These are phyloP conservation scores for Euphorbia neoarborescens DNA, from an alignment of 441 rosid species.

Conservation along the genomic window DNA sequence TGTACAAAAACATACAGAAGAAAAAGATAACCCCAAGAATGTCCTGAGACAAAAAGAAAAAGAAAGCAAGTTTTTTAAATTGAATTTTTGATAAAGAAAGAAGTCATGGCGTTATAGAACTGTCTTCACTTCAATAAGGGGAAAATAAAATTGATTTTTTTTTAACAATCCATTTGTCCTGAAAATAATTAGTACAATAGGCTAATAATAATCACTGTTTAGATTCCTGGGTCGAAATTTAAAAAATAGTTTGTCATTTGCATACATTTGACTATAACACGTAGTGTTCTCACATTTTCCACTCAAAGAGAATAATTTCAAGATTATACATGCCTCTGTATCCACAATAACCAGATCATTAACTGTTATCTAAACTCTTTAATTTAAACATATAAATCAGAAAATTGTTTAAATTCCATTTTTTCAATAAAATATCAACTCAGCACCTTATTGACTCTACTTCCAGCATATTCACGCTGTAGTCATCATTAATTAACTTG, in stretches of 20 bases:
- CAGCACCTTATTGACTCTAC: neutral
- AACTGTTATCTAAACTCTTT: neutral
- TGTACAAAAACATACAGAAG: conserved; percentile 66
- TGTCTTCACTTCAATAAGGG: neutral
- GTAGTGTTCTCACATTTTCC: neutral
- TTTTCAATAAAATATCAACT: neutral
- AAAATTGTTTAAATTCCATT: neutral
- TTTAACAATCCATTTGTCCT: conserved; percentile 4
- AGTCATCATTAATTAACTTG: neutral
- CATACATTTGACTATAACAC: neutral
- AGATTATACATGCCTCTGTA: neutral
- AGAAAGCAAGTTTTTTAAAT: neutral
- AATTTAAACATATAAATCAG: neutral
- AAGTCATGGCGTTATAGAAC: neutral
- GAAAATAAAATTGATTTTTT: neutral
- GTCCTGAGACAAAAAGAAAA: conserved; percentile 35
- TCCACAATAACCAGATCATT: neutral
- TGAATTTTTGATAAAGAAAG: neutral
- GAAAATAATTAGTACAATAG: neutral
- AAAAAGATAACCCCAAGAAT: conserved; percentile 69
- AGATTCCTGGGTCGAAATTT: neutral
- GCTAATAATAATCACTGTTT: neutral
- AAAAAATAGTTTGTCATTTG: neutral
- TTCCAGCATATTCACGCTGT: neutral
- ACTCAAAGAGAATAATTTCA: neutral